Percentiles rank a stretch among this genome's conserved stretches.
These are phyloP conservation scores for Alternaria metachromatica DNA, from an alignment of 2,329 filamentous ascomycete genomes.

Conservation along the genomic window DNA sequence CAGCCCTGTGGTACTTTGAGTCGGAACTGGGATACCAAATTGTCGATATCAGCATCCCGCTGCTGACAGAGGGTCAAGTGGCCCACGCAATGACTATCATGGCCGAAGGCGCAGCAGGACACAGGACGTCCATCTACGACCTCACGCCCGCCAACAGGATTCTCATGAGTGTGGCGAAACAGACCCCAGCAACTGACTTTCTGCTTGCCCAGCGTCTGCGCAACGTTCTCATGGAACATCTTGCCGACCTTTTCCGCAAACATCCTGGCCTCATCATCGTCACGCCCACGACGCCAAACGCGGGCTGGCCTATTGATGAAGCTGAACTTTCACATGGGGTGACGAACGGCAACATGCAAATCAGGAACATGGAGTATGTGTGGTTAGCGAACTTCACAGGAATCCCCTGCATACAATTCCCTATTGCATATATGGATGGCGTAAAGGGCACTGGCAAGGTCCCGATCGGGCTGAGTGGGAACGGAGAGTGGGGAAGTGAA, in stretches of 20 bases:
- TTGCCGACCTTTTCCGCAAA: slow-evolving; percentile 71
- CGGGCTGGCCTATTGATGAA: slow-evolving; percentile 76
- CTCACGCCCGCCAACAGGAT: slow-evolving; percentile 74
- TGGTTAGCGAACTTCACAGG: slow-evolving; percentile 86
- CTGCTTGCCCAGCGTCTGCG: slow-evolving; percentile 76
- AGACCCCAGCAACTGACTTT: slow-evolving; percentile 72
- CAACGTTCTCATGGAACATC: slow-evolving; percentile 77
- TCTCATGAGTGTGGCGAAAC: slow-evolving; percentile 68
- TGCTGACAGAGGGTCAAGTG: slow-evolving; percentile 72
- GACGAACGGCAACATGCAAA: slow-evolving; percentile 72
- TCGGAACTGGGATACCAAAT: slow-evolving; percentile 60
- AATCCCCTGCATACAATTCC: slow-evolving; percentile 75
- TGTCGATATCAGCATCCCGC: slow-evolving; percentile 70
- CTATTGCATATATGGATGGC: slow-evolving; percentile 73
- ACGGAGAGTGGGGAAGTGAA: slow-evolving; percentile 63
- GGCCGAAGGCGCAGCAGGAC: slow-evolving; percentile 66
- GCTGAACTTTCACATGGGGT: slow-evolving; percentile 69
- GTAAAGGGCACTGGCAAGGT: slow-evolving; percentile 61
- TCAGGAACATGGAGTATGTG: slow-evolving; percentile 84
- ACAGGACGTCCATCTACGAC: slow-evolving; percentile 59
- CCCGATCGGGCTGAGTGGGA: slow-evolving; percentile 62
- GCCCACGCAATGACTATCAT: slow-evolving; percentile 82
- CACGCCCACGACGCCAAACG: slow-evolving; percentile 76
- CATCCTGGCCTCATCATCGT: slow-evolving; percentile 80
- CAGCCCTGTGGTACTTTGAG: slow-evolving; percentile 66